phyloP scores from a whole-genome alignment of 164 flowering plant species.

The Buxus sempervirens region DNA sequence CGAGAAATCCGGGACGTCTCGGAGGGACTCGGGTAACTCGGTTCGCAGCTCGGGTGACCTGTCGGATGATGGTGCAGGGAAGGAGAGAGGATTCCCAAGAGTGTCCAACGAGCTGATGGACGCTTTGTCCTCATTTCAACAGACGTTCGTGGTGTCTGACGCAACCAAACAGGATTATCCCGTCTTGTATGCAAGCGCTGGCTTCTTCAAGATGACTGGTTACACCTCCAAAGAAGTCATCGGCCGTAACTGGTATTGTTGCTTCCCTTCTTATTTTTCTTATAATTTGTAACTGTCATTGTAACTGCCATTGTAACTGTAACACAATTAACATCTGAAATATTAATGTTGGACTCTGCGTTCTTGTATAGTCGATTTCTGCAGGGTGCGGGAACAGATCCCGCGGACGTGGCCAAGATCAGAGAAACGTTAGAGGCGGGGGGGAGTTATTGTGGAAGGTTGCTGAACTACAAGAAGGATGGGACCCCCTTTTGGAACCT shows the following conservation, averaged over 20 bases:
- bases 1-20: slow-evolving; percentile 24
- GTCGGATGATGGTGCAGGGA: slow-evolving; percentile 45
- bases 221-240: slow-evolving; percentile 87
- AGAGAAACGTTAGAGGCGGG: slow-evolving; percentile 65
- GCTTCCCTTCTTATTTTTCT: background rate
- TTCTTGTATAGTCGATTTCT: slow-evolving; percentile 68
- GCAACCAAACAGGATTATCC: slow-evolving; percentile 88
- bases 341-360: background rate
- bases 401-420: slow-evolving; percentile 72
- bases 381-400: slow-evolving; percentile 87
- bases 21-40: slow-evolving; percentile 64
- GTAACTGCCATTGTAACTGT: slow-evolving; percentile 20
- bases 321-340: too few species aligned
- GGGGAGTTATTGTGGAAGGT: slow-evolving; percentile 70
- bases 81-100: slow-evolving; percentile 56
- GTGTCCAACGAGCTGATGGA: slow-evolving; percentile 84
- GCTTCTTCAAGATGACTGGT: slow-evolving; percentile 98
- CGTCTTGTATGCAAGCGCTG: slow-evolving; percentile 92
- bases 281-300: background rate
- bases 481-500: slow-evolving; percentile 96
- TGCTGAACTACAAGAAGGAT: slow-evolving; percentile 95
- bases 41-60: slow-evolving; percentile 64
- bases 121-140: slow-evolving; percentile 87
- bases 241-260: slow-evolving; percentile 79
- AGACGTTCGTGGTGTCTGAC: slow-evolving; percentile 95